Percentiles rank a stretch among this genome's conserved stretches.
These are phyloP conservation scores for Funneliformis geosporum DNA, from an alignment of 192 early-diverging fungal species.

Conservation along the genomic window DNA sequence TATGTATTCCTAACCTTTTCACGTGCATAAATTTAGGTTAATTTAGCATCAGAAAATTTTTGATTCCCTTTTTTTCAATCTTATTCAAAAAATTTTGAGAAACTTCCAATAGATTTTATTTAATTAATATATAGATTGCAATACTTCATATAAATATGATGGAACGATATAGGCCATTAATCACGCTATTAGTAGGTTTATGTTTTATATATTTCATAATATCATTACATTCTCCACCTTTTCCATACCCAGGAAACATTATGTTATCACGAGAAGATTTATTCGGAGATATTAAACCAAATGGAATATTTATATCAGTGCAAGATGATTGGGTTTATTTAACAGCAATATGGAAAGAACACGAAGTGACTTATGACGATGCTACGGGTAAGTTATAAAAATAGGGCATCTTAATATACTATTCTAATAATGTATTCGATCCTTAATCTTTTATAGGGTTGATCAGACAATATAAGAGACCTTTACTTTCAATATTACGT, in stretches of 20 bases:
- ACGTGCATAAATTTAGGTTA: too few species aligned
- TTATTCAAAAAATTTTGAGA: too few species aligned
- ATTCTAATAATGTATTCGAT: not conserved
- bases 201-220: slow-evolving; percentile 3
- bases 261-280: slow-evolving; percentile 3
- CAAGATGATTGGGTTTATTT: slow-evolving; percentile 25
- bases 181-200: slow-evolving; percentile 8
- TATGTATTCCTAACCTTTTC: too few species aligned
- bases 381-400: not conserved
- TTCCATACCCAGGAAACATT: slow-evolving; percentile 2
- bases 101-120: too few species aligned
- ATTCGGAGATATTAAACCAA: not conserved
- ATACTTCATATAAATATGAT: not conserved
- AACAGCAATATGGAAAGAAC: slow-evolving; percentile 27
- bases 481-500: not conserved
- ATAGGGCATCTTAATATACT: too few species aligned
- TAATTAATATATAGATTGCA: not conserved
- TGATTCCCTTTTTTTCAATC: too few species aligned
- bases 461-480: slow-evolving; percentile 23
- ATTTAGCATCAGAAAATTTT: too few species aligned
- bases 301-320: slow-evolving; percentile 12
- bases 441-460: not conserved
- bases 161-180: slow-evolving; percentile 19
- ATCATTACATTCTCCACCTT: slow-evolving; percentile 4
- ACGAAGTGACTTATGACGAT: slow-evolving; percentile 6